Evolutionary conservation across 176 grass and related monocot species (phyloP).

Genomic region (Tuctoria greenei): DNA sequence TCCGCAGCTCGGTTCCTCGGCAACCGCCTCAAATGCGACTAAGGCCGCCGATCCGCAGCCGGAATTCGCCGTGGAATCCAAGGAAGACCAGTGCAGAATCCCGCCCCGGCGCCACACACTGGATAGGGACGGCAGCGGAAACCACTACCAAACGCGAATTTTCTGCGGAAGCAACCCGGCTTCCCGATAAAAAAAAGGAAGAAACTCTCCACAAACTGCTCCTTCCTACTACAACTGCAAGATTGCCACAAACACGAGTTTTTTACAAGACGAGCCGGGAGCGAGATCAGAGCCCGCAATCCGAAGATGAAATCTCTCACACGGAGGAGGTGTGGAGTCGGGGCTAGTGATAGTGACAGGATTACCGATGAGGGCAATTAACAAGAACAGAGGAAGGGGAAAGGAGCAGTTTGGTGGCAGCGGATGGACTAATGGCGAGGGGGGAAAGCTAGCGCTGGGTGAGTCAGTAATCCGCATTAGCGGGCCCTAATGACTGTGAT

Average conservation of each 20-base stretch:
- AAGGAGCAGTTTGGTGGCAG: constrained; percentile 31
- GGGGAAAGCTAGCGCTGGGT: background rate
- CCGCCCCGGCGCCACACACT: background rate
- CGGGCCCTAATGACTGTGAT: constrained; percentile 19
- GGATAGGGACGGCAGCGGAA: background rate
- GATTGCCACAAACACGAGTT: constrained; percentile 14
- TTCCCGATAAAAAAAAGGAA: constrained; percentile 6
- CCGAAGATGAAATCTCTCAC: constrained; percentile 4
- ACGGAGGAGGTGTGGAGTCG: background rate
- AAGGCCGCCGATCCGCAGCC: background rate
- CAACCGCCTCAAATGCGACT: constrained; percentile 21
- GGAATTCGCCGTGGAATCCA: constrained; percentile 42
- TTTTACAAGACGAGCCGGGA: constrained; percentile 25
- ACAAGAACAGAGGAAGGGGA: background rate
- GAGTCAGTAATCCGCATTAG: constrained; percentile 25
- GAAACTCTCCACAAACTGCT: constrained; percentile 3
- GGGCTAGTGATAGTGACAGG: constrained; percentile 32
- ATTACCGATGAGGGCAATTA: constrained; percentile 4
- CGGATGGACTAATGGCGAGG: background rate
- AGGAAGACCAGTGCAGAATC: constrained; percentile 22
- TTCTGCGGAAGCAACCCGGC: constrained; percentile 26
- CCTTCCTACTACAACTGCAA: background rate
- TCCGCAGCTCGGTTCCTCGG: background rate
- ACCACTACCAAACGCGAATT: constrained; percentile 21
- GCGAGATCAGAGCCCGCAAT: constrained; percentile 1